These are phyloP conservation scores for Candida neerlandica DNA, from an alignment of 1,139 yeast genomes.

Conservation along the genomic window DNA sequence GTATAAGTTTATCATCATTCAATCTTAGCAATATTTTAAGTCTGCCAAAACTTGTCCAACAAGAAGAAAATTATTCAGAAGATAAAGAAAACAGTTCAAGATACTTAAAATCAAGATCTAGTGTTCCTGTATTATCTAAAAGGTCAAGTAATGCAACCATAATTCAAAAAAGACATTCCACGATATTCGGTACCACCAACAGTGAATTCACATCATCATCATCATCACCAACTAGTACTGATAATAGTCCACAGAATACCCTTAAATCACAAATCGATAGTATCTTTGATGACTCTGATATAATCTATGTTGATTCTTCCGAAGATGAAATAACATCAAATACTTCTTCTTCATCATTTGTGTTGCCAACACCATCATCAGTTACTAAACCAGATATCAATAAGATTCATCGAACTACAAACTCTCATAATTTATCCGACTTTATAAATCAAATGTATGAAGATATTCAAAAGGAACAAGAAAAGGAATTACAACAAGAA, in stretches of 20 bases:
- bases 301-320: slow-evolving; percentile 20
- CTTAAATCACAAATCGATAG: slow-evolving; percentile 19
- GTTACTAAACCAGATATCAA: slow-evolving; percentile 8
- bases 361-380: not conserved
- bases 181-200: slow-evolving; percentile 4
- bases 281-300: slow-evolving; percentile 25
- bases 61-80: not conserved
- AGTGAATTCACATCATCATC: not conserved
- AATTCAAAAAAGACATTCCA: slow-evolving; percentile 9
- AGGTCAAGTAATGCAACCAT: slow-evolving; percentile 4
- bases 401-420: slow-evolving; percentile 26
- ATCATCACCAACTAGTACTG: not conserved
- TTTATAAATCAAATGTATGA: slow-evolving; percentile 23
- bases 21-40: slow-evolving; percentile 10
- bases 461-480: slow-evolving; percentile 6
- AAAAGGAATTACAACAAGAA: slow-evolving; percentile 19
- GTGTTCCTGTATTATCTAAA: slow-evolving; percentile 25
- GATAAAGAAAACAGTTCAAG: slow-evolving; percentile 19
- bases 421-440: slow-evolving; percentile 25
- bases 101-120: slow-evolving; percentile 24
- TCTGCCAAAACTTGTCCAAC: slow-evolving; percentile 5
- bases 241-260: slow-evolving; percentile 10
- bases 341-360: slow-evolving; percentile 8
- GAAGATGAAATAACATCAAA: slow-evolving; percentile 16
- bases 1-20: slow-evolving; percentile 14